Percentiles rank a stretch among this genome's conserved stretches.
Evolutionary conservation across 257 asterid genomes (phyloP).

Genomic region (Henckelia pumila): DNA sequence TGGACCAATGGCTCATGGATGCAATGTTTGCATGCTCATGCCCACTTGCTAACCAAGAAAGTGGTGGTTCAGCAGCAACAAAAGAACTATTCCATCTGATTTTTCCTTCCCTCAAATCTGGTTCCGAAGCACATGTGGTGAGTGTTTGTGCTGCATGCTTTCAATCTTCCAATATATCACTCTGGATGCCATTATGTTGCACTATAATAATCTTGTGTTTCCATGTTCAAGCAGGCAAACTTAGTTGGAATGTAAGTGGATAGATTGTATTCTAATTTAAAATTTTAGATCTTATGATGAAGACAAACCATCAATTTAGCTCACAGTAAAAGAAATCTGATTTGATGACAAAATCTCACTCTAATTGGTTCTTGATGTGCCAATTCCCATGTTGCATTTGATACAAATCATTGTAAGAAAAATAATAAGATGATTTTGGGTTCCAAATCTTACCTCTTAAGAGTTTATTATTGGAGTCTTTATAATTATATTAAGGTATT

Average conservation of each 20-base stretch:
- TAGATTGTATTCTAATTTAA: neutral
- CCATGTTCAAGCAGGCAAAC: neutral
- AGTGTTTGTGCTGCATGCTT: conserved; percentile 43
- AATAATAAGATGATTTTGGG: neutral
- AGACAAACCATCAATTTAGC: neutral
- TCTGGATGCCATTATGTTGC: neutral
- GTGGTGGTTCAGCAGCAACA: conserved; percentile 79
- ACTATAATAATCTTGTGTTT: conserved; percentile 10
- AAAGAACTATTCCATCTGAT: conserved; percentile 95
- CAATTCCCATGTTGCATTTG: neutral
- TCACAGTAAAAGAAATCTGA: neutral
- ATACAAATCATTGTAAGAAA: conserved; percentile 1
- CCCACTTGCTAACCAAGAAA: conserved; percentile 81
- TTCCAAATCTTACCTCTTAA: conserved; percentile 9
- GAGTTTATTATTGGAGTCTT: conserved; percentile 2
- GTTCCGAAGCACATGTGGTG: conserved; percentile 85
- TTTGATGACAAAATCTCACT: neutral
- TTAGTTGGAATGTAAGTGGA: neutral
- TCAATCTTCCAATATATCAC: neutral
- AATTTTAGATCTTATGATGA: conserved; percentile 2
- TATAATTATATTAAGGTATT: neutral
- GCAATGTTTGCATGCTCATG: conserved; percentile 97
- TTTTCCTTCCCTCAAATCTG: conserved; percentile 91
- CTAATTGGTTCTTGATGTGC: neutral
- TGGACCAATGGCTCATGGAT: conserved; percentile 98